A percentile compares a stretch with the other conserved stretches of the same genome.
These are phyloP conservation scores for Fusarium tjaetaba DNA, from an alignment of 2,329 filamentous ascomycete genomes.

Conservation along the genomic window DNA sequence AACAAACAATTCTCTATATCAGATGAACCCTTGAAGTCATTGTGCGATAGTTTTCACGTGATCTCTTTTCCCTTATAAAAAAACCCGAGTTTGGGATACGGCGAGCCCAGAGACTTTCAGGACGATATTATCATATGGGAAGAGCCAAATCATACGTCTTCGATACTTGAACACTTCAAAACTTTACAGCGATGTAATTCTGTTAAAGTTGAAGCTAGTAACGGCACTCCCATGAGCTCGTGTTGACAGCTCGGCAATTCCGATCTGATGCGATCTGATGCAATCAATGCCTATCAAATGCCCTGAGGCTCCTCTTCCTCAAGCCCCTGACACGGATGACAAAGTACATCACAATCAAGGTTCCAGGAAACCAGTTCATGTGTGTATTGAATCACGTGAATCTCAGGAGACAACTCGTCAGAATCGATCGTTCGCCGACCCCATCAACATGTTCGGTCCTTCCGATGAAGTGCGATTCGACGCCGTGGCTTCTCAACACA, in stretches of 20 bases:
- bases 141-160: background rate
- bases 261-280: background rate
- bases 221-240: background rate
- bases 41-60: background rate
- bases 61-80: background rate
- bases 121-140: background rate
- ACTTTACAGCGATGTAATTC: background rate
- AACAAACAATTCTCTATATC: background rate
- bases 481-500: conserved; percentile 6
- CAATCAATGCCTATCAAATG: background rate
- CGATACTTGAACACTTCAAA: background rate
- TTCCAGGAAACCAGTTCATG: background rate
- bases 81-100: background rate
- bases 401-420: background rate
- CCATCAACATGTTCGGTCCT: conserved; percentile 22
- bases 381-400: background rate
- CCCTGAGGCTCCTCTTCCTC: background rate
- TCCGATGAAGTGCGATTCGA: conserved; percentile 11
- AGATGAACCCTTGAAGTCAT: background rate
- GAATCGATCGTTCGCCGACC: background rate
- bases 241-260: conserved; percentile 2
- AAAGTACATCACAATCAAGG: background rate
- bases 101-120: background rate
- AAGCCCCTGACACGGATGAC: background rate
- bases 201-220: background rate